Conservation (phyloP, 345 rosid species). For the Euclidium syriacum region DNA sequence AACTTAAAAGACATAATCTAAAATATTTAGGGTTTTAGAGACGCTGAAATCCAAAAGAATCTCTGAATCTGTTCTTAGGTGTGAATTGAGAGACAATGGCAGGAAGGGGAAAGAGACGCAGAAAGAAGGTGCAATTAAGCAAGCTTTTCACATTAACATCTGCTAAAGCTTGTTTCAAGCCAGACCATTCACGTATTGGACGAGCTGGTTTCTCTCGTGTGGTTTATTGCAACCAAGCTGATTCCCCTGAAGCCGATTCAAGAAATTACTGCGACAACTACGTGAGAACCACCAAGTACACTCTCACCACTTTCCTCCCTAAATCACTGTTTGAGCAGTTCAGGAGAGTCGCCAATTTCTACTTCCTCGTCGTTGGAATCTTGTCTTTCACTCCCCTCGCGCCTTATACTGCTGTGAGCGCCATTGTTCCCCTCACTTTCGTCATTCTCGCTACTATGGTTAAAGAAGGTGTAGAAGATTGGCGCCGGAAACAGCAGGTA, state of each 20-base stretch:
- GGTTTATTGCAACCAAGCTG: conserved; percentile 71
- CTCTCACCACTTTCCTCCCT: conserved; percentile 65
- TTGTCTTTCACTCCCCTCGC: conserved; percentile 70
- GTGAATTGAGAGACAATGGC: conserved; percentile 13
- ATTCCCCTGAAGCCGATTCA: conserved; percentile 45
- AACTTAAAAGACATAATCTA: too few species aligned
- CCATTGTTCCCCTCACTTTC: conserved; percentile 65
- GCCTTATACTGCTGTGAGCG: conserved; percentile 62
- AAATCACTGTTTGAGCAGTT: conserved; percentile 95
- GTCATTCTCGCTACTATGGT: conserved; percentile 78
- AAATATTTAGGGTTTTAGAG: conserved; percentile 2
- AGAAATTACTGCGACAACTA: conserved; percentile 52
- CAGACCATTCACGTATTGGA: conserved; percentile 71
- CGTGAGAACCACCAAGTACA: conserved; percentile 77
- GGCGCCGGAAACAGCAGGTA: conserved; percentile 82
- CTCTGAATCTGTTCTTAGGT: neutral
- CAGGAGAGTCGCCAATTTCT: conserved; percentile 89
- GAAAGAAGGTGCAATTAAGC: conserved; percentile 60
- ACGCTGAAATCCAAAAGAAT: neutral
- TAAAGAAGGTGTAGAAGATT: conserved; percentile 90
- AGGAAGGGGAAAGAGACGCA: conserved; percentile 44
- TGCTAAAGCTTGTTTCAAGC: conserved; percentile 54
- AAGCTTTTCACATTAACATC: conserved; percentile 59
- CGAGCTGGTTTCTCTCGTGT: conserved; percentile 81
- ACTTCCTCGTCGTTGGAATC: conserved; percentile 65